phyloP scores from a whole-genome alignment of 257 asterid genomes.

The Leonotis leonurus region DNA sequence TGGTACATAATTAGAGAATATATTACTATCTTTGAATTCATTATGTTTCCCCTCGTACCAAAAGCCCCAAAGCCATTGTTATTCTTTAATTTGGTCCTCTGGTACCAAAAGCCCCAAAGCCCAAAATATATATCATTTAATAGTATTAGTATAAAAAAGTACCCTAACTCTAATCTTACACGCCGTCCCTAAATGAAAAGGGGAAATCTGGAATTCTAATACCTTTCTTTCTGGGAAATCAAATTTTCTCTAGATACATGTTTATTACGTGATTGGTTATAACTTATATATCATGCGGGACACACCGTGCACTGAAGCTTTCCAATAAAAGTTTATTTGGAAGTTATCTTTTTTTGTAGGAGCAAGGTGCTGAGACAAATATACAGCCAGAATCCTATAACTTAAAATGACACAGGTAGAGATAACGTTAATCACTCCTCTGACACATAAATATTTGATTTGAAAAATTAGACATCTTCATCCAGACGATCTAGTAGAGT shows the following conservation, averaged over 20 bases:
- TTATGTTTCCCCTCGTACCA: neutral
- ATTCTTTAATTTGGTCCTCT: neutral
- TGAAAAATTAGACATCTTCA: neutral
- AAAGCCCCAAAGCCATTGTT: neutral
- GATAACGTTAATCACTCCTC: neutral
- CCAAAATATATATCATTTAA: too few relatives aligned
- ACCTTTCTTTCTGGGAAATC: constrained; percentile 1
- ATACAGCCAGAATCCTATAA: neutral
- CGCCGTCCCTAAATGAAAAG: neutral
- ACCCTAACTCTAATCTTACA: too few relatives aligned
- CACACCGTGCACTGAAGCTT: neutral
- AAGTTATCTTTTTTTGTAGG: constrained; percentile 44
- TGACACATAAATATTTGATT: neutral
- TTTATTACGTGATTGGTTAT: neutral
- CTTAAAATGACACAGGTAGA: neutral
- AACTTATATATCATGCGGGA: neutral
- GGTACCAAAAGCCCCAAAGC: too few relatives aligned
- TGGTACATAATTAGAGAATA: constrained; percentile 99
- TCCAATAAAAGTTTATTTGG: neutral
- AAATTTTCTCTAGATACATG: constrained; percentile 3
- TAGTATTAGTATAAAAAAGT: too few relatives aligned
- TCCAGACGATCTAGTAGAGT: too few relatives aligned
- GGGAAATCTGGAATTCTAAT: neutral
- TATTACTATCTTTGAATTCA: constrained; percentile 69
- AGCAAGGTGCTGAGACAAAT: constrained; percentile 28